A percentile compares a stretch with the other conserved stretches of the same genome.
Conservation (phyloP, 148 eudicot species). For the Silene conica region DNA sequence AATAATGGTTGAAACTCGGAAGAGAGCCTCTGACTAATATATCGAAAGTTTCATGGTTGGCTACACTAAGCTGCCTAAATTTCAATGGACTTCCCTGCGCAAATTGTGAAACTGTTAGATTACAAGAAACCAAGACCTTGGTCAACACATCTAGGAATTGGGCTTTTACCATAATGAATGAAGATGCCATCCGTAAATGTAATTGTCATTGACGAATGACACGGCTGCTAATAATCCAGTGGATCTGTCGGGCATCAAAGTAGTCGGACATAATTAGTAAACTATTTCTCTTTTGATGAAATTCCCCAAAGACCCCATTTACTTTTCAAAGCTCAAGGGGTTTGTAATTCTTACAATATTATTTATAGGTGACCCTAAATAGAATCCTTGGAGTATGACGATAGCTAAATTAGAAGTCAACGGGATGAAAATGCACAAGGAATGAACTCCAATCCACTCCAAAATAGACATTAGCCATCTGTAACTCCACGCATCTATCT, state of each 20-base stretch:
- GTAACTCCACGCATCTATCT: slow-evolving; percentile 70
- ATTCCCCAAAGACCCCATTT: background rate
- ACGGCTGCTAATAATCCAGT: slow-evolving; percentile 52
- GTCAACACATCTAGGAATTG: too few relatives aligned
- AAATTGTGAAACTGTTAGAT: background rate
- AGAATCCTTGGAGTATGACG: slow-evolving; percentile 71
- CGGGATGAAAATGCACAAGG: slow-evolving; percentile 56
- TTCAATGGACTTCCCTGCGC: slow-evolving; percentile 16
- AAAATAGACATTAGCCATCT: too few relatives aligned
- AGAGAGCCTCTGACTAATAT: too few relatives aligned
- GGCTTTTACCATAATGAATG: too few relatives aligned
- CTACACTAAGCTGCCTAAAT: background rate
- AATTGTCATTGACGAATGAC: slow-evolving; percentile 38
- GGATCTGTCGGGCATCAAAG: slow-evolving; percentile 43
- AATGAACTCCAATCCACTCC: slow-evolving; percentile 87
- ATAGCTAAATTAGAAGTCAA: slow-evolving; percentile 65
- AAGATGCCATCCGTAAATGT: too few relatives aligned
- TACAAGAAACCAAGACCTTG: too few relatives aligned
- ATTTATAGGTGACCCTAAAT: slow-evolving; percentile 54
- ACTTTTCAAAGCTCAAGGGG: background rate
- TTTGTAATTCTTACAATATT: slow-evolving; percentile 54
- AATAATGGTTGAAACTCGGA: too few relatives aligned
- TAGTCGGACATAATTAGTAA: background rate
- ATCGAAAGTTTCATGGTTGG: background rate
- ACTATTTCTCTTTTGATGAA: background rate